Base-by-base conservation (phyloP, 768 basidiomycete genomes). In the Leccinum rimulosum region DNA sequence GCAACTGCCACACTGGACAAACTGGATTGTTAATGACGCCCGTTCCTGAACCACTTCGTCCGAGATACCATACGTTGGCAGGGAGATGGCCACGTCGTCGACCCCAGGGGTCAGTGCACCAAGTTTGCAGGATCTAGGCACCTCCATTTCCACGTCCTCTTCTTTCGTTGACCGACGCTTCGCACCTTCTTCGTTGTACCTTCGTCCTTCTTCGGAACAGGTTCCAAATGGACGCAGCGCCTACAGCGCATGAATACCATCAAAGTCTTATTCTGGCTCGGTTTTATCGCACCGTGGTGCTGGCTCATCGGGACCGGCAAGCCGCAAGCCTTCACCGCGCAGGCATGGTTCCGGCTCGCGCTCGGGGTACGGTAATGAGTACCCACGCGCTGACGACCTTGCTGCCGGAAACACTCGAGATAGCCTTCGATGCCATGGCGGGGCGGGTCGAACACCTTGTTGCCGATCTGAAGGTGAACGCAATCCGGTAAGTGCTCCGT, bases 191-290 rank as follows among this genome's bases (percentile, higher is more conserved):
- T 62, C 22, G 22, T 22, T 22, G 22, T 22, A 22, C 22, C 22
- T 22, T 22, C n/a, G 72, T 67, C 27, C 71, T 59, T 27, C 70
- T 69, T 66, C 74, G 47, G 64, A 70, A 58, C 76, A 33, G 57
- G 63, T 17, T 15, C 57, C 11, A 57, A 47, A n/a, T 61, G 68
- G 72, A 22, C 19, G 22, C 12, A 52, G 9, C 59, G 31, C 33
- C 49, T 36, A 1, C 63, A 68, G 25, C 58, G 57, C 6, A n/a
- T 54, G 28, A 68, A 74, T 30, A 64, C 82, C 0, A 76, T 82
- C 3, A 79, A 81, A 65, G 80, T 86, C 69, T 74, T 88, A n/a
- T 91, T 91, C 73, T 90, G 86, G 85, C 57, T 86, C 0, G 89
- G 89, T 3, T 91, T 91, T 64, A 57, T 89, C 50, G 85, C 81